These are phyloP conservation scores for Sphagnurus paluster DNA, from an alignment of 1,284 basidiomycete genomes.

Conservation along the genomic window DNA sequence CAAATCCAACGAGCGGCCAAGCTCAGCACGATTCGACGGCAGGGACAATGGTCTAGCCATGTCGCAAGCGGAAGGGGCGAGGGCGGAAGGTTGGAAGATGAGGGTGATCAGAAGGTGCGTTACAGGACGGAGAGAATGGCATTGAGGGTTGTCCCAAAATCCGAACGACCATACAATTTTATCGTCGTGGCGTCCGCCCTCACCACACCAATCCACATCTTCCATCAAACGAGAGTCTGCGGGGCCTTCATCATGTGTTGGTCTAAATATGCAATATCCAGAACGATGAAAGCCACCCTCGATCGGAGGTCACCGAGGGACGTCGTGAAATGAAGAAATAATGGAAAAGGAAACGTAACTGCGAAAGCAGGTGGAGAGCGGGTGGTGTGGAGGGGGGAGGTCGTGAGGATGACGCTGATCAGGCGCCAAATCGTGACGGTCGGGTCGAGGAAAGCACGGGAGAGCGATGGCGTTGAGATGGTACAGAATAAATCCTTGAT, in stretches of 20 bases:
- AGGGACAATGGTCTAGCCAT: slow-evolving; percentile 24
- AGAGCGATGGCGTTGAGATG: slow-evolving; percentile 11
- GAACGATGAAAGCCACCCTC: slow-evolving; percentile 19
- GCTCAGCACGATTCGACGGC: slow-evolving; percentile 17
- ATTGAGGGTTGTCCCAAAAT: slow-evolving; percentile 15
- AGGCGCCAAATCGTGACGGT: slow-evolving; percentile 27
- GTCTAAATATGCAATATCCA: slow-evolving; percentile 25
- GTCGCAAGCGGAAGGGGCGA: slow-evolving; percentile 20
- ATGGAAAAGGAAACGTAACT: slow-evolving; percentile 15
- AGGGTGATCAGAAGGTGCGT: slow-evolving; percentile 4
- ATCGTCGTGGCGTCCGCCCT: slow-evolving; percentile 27
- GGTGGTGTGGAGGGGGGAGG: slow-evolving; percentile 13
- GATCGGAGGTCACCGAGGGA: slow-evolving; percentile 14
- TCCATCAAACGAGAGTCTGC: slow-evolving; percentile 21
- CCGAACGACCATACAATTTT: slow-evolving; percentile 17
- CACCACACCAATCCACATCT: slow-evolving; percentile 27
- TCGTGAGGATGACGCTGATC: slow-evolving; percentile 29
- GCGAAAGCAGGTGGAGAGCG: slow-evolving; percentile 9
- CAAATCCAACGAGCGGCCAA: slow-evolving; percentile 7
- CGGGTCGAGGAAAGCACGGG: slow-evolving; percentile 9
- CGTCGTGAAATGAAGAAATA: slow-evolving; percentile 14
- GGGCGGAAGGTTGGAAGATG: slow-evolving; percentile 13
- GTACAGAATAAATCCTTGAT: slow-evolving; percentile 24
- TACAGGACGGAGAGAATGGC: slow-evolving; percentile 14
- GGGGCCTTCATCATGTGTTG: slow-evolving; percentile 18